Evolutionary conservation across 257 asterid genomes (phyloP).

Genomic region (Nicotiana paniculata): DNA sequence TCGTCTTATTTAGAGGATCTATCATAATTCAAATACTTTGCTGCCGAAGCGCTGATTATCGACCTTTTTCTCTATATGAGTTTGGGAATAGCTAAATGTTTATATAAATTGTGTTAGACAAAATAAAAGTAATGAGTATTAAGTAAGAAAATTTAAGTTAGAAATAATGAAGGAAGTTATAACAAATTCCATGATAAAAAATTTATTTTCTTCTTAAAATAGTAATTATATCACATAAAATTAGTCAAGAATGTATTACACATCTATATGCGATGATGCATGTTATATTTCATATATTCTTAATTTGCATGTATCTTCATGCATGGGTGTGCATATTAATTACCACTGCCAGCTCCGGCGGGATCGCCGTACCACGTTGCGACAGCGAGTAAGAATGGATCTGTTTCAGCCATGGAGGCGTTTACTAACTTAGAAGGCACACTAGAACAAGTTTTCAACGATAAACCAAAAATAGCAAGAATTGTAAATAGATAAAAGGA

Average conservation of each 20-base stretch:
- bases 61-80: too few relatives aligned
- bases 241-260: too few relatives aligned
- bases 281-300: background rate
- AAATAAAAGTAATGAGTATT: too few relatives aligned
- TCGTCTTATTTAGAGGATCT: background rate
- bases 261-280: background rate
- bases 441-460: background rate
- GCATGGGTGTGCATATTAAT: background rate
- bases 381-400: background rate
- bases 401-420: background rate
- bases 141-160: too few relatives aligned
- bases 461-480: background rate
- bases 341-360: conserved; percentile 13
- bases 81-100: too few relatives aligned
- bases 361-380: conserved; percentile 9
- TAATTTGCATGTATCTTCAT: background rate
- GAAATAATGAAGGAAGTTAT: too few relatives aligned
- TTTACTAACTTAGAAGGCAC: too few relatives aligned
- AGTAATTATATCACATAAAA: too few relatives aligned
- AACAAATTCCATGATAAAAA: too few relatives aligned
- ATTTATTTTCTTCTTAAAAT: too few relatives aligned
- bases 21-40: background rate
- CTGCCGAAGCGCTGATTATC: too few relatives aligned
- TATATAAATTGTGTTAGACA: too few relatives aligned
- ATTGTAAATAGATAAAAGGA: background rate